Percentiles rank a stretch among this genome's conserved stretches.
Evolutionary conservation across 2,329 filamentous ascomycete genomes (phyloP).

Genomic region (Verticillium tricorpus): DNA sequence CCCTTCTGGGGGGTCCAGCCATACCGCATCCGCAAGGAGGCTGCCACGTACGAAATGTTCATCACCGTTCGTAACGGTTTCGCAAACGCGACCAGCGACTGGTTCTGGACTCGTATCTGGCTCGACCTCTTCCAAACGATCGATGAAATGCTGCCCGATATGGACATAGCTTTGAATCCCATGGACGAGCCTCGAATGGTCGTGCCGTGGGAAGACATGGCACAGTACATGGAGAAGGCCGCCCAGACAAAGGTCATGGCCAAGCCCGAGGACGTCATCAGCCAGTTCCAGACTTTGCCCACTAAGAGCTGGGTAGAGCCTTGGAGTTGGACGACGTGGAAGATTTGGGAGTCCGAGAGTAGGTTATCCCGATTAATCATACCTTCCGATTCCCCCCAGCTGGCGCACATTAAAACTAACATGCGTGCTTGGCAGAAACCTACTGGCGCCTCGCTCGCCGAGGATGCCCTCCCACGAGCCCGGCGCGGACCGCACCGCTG

Average conservation of each 20-base stretch:
- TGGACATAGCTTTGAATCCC: conserved; percentile 63
- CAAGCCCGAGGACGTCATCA: conserved; percentile 37
- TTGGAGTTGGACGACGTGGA: conserved; percentile 28
- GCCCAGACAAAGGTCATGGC: conserved; percentile 39
- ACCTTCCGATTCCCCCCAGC: background rate
- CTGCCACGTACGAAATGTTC: conserved; percentile 54
- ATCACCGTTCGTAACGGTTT: conserved; percentile 52
- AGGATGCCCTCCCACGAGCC: conserved; percentile 59
- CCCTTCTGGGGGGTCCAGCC: conserved; percentile 53
- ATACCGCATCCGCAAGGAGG: conserved; percentile 44
- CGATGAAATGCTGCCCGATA: conserved; percentile 56
- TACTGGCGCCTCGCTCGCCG: conserved; percentile 55
- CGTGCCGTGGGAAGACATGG: conserved; percentile 58
- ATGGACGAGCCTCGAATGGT: conserved; percentile 65
- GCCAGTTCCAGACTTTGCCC: conserved; percentile 38
- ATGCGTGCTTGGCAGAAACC: conserved; percentile 27
- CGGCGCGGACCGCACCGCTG: conserved; percentile 45
- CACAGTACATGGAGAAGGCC: conserved; percentile 48
- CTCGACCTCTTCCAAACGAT: conserved; percentile 47
- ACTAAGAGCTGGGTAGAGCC: conserved; percentile 27
- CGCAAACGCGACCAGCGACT: conserved; percentile 47
- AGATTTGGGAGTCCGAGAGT: conserved; percentile 49
- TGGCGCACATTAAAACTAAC: background rate
- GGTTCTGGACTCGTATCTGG: conserved; percentile 57
- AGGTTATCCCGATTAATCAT: conserved; percentile 16